These are phyloP conservation scores for Neocatenulostroma microsporum DNA, from an alignment of 2,329 filamentous ascomycete species.

Conservation along the genomic window DNA sequence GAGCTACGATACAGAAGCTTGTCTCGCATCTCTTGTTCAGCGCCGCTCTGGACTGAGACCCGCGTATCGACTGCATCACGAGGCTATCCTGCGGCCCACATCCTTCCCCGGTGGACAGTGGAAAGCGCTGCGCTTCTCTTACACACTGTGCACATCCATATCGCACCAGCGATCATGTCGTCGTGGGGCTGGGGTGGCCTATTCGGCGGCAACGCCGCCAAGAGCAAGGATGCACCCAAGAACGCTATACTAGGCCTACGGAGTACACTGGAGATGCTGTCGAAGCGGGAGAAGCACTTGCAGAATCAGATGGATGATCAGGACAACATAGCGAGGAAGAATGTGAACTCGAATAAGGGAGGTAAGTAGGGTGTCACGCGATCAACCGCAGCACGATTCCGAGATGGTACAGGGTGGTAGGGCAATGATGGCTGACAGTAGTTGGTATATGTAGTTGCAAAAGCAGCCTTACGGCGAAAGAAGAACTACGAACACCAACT, in stretches of 20 bases:
- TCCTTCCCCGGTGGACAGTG: neutral
- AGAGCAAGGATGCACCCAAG: conserved; percentile 90
- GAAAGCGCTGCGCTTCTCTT: too few species aligned
- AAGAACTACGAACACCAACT: conserved; percentile 88
- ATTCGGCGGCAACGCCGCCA: conserved; percentile 68
- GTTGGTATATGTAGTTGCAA: conserved; percentile 68
- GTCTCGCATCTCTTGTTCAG: neutral
- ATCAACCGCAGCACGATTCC: neutral
- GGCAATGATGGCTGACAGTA: too few species aligned
- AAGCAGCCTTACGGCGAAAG: conserved; percentile 84
- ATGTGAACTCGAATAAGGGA: conserved; percentile 80
- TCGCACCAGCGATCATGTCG: conserved; percentile 17
- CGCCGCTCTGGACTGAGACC: too few species aligned
- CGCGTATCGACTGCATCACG: too few species aligned
- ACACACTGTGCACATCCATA: conserved; percentile 8
- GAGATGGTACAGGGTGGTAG: too few species aligned
- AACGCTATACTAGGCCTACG: conserved; percentile 87
- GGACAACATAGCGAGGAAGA: conserved; percentile 78
- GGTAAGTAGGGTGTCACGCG: conserved; percentile 51
- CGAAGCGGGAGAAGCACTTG: conserved; percentile 88
- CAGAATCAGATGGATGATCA: conserved; percentile 91
- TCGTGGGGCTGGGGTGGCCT: conserved; percentile 55
- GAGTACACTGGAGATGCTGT: conserved; percentile 89
- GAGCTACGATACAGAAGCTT: neutral
- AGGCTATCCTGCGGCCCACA: neutral